phyloP scores from a whole-genome alignment of 371 early-diverging fungal genomes.

The Saksenaea vasiformis region DNA sequence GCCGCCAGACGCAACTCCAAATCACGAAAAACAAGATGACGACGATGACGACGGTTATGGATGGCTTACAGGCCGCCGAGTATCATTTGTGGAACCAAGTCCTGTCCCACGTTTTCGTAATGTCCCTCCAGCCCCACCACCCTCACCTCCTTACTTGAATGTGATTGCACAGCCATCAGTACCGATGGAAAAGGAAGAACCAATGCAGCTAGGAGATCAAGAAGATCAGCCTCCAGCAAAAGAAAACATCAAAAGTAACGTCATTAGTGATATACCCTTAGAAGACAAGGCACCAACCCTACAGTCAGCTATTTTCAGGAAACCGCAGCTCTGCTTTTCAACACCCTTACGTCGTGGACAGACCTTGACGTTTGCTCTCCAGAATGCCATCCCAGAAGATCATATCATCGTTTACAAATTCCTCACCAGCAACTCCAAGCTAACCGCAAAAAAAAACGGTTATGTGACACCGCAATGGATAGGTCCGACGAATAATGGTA shows the following conservation, averaged over 20 bases:
- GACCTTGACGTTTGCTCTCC: constrained; percentile 30
- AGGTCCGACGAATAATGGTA: background rate
- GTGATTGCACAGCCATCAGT: constrained; percentile 19
- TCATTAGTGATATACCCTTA: constrained; percentile 10
- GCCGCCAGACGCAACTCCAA: constrained; percentile 3
- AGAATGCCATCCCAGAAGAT: constrained; percentile 45
- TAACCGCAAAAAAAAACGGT: background rate
- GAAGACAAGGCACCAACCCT: constrained; percentile 7
- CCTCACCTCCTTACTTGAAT: constrained; percentile 42
- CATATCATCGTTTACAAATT: constrained; percentile 49
- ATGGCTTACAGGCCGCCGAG: constrained; percentile 22
- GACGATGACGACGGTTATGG: constrained; percentile 11
- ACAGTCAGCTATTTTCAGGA: constrained; percentile 1
- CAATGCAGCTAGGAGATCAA: background rate
- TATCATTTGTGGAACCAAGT: constrained; percentile 48
- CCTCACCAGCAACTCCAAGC: constrained; percentile 34
- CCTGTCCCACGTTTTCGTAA: constrained; percentile 53
- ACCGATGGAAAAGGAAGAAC: background rate
- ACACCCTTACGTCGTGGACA: constrained; percentile 41
- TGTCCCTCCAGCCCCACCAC: constrained; percentile 44
- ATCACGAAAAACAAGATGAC: background rate
- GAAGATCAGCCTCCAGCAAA: background rate
- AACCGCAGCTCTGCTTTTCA: constrained; percentile 19
- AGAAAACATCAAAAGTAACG: background rate
- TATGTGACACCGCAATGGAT: background rate